Conservation (phyloP, 306 rosid species). For the Mimosa bimucronata region DNA sequence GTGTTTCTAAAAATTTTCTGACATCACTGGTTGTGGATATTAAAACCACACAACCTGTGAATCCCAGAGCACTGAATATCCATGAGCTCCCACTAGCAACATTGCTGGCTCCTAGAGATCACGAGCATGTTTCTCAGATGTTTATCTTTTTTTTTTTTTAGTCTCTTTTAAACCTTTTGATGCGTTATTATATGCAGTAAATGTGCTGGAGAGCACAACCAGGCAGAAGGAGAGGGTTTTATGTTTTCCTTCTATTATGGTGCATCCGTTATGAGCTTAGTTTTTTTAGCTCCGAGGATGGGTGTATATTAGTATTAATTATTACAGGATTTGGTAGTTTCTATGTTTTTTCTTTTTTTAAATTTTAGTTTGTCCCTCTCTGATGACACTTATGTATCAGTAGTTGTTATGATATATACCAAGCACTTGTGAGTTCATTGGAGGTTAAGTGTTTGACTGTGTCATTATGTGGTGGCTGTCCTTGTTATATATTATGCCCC, state of each 20-base stretch:
- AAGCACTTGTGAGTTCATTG: neutral
- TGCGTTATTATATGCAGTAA: slow-evolving; percentile 15
- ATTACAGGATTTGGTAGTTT: slow-evolving; percentile 23
- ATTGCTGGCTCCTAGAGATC: no score
- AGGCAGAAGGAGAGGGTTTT: slow-evolving; percentile 60
- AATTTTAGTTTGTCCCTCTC: neutral
- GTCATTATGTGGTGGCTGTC: neutral
- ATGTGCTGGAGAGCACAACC: slow-evolving; percentile 38
- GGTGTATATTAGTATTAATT: slow-evolving; percentile 23
- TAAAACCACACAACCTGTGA: slow-evolving; percentile 55
- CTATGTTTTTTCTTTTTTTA: neutral
- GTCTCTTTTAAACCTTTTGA: slow-evolving; percentile 6
- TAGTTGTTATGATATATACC: slow-evolving; percentile 15
- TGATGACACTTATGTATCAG: slow-evolving; percentile 23
- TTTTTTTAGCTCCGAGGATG: slow-evolving; percentile 58
- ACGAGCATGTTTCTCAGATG: neutral
- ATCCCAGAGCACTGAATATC: slow-evolving; percentile 25
- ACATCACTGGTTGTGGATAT: slow-evolving; percentile 51
- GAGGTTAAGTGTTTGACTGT: neutral
- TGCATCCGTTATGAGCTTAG: slow-evolving; percentile 47
- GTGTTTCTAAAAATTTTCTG: no score
- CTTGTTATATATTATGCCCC: no score
- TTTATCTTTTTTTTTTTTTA: neutral
- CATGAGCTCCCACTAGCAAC: slow-evolving; percentile 28
- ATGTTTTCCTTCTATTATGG: slow-evolving; percentile 49